A percentile compares a stretch with the other conserved stretches of the same genome.
These are phyloP conservation scores for Chionographis japonica DNA, from an alignment of 106 monocot genomes.

Conservation along the genomic window DNA sequence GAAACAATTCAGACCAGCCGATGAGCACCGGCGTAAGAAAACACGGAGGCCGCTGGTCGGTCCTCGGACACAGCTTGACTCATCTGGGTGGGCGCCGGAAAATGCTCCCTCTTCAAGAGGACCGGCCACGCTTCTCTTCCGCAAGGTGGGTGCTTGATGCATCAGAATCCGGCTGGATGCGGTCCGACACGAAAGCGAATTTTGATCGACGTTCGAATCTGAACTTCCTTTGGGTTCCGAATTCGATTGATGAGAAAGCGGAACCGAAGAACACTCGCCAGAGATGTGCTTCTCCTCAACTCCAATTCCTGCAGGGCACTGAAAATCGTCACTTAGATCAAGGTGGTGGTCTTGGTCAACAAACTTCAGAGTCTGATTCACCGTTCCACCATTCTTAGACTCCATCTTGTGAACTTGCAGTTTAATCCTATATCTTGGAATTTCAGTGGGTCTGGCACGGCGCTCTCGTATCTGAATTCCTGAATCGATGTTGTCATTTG, in stretches of 20 bases:
- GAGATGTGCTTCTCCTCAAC: not conserved
- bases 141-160: not conserved
- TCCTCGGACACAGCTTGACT: not conserved
- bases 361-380: slow-evolving; percentile 30
- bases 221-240: not conserved
- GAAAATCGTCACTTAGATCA: slow-evolving; percentile 4
- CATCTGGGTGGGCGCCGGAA: not conserved
- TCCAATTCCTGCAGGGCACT: not conserved
- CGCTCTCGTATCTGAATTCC: slow-evolving; percentile 39
- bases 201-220: not conserved
- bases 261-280: not conserved
- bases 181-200: too few species aligned
- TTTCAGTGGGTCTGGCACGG: not conserved
- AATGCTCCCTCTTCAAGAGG: not conserved
- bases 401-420: slow-evolving; percentile 51
- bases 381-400: slow-evolving; percentile 20
- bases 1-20: slow-evolving; percentile 16
- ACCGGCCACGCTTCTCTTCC: not conserved
- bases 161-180: too few species aligned
- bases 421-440: slow-evolving; percentile 16
- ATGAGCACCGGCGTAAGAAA: slow-evolving; percentile 8
- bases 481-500: slow-evolving; percentile 13
- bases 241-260: too few species aligned
- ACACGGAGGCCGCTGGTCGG: slow-evolving; percentile 5
- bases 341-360: slow-evolving; percentile 18